These are phyloP conservation scores for Cytospora mali DNA, from an alignment of 2,329 filamentous ascomycete species.

Conservation along the genomic window DNA sequence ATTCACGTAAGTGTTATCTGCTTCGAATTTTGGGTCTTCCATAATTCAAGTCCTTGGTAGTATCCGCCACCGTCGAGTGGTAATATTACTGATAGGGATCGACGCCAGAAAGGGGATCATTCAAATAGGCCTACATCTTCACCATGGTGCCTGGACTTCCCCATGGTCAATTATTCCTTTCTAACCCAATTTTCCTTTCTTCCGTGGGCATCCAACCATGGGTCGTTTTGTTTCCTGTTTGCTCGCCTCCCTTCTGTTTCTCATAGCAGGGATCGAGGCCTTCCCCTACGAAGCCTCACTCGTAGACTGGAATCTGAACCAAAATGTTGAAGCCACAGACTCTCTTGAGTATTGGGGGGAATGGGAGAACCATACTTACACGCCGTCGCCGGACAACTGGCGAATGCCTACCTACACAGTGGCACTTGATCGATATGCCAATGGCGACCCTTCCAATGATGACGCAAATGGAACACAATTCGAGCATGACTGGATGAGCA, in stretches of 20 bases:
- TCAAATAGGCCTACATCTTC: conserved; percentile 19
- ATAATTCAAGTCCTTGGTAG: background rate
- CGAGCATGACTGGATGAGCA: conserved; percentile 60
- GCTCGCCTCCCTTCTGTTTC: conserved; percentile 22
- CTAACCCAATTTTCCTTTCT: background rate
- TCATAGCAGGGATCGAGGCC: conserved; percentile 12
- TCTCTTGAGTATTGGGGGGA: conserved; percentile 27
- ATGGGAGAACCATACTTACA: conserved; percentile 24
- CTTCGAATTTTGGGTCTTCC: background rate
- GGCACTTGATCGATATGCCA: conserved; percentile 63
- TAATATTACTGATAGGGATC: conserved; percentile 16
- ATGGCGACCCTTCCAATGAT: conserved; percentile 64
- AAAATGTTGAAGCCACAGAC: conserved; percentile 6
- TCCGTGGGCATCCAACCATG: conserved; percentile 6
- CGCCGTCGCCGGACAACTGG: conserved; percentile 25
- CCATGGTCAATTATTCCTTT: conserved; percentile 12
- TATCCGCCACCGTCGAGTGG: background rate
- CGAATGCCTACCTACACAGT: conserved; percentile 51
- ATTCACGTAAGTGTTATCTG: background rate
- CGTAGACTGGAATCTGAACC: conserved; percentile 25
- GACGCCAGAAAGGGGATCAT: conserved; percentile 11
- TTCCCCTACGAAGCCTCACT: conserved; percentile 24
- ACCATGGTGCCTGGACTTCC: conserved; percentile 11
- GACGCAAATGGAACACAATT: conserved; percentile 61
- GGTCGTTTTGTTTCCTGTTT: background rate